Evolutionary conservation across 345 rosid species (phyloP), one percentile per base, ranked within the genome.

Genomic region (Hibiscus trionum): DNA sequence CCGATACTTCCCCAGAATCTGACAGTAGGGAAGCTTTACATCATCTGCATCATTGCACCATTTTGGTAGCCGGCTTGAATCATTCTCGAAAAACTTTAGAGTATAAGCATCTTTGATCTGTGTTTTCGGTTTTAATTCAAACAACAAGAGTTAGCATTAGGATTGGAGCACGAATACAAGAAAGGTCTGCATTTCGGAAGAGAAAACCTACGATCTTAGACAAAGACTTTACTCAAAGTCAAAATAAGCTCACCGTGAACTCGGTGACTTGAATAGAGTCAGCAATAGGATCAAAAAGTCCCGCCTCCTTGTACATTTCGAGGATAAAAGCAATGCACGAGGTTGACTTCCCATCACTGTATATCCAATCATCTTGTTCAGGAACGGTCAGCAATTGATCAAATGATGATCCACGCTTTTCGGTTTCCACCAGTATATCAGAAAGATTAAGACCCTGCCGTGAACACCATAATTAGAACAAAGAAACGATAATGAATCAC

Each of bases 301-400:
- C 97, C 29, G 91, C 97, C 74, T 81, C 99, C 85, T 96, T 96
- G 81, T 93, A 96, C 87, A 96, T 82, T 83, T 93, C 97, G 44
- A 93, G 98, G 75, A 93, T 75, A 65, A 93, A 96, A 46, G 98
- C 98, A 29, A 96, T 79, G 74, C 99, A 96, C 11, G 99, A 91
- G 60, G 96, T 81, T 4, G 99, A 96, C 82, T 87, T 91, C 78
- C 99, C 99, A 75, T 96, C 99, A 26, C 84, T 83, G 67, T 96
- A 93, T 66, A 86, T 12, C 99, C 99, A 96, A 73, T 90, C 88
- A 79, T 96, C 99, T 76, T 86, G 88, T 81, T 96, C 99, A n/a
- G 99, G 97, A 79, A 96, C 76, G n/a, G 96, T 80, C 75, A 93
- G 84, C 81, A 96, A 70, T 82, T 90, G 85, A 65, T 86, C 97